Evolutionary conservation across 768 basidiomycete genomes (phyloP).

Genomic region (Boletus tylopilopsis): DNA sequence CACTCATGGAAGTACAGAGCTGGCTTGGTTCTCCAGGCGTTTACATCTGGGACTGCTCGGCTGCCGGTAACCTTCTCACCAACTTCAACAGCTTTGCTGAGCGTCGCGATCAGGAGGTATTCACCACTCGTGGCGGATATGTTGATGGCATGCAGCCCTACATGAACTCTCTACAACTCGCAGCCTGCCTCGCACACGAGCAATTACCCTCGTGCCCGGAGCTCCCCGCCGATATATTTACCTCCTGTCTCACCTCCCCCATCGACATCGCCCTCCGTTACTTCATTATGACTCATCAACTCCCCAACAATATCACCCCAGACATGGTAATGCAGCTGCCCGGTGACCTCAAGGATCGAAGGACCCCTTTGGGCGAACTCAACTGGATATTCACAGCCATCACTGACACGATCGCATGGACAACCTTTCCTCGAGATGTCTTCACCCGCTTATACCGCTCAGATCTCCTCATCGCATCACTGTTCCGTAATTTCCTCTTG

Average conservation of each 20-base stretch:
- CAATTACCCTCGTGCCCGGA: constrained; percentile 93
- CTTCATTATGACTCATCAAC: constrained; percentile 86
- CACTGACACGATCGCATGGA: constrained; percentile 99
- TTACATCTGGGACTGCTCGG: constrained; percentile 98
- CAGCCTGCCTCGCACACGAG: constrained; percentile 90
- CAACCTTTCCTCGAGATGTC: constrained; percentile 87
- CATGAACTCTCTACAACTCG: constrained; percentile 88
- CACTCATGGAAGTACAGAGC: constrained; percentile 85
- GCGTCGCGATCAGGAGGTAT: constrained; percentile 65
- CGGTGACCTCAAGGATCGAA: constrained; percentile 93
- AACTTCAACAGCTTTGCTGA: constrained; percentile 86
- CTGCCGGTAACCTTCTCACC: constrained; percentile 88
- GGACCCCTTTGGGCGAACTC: constrained; percentile 96
- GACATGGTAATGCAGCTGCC: constrained; percentile 96
- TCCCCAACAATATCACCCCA: constrained; percentile 73
- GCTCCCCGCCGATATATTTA: constrained; percentile 96
- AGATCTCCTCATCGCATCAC: constrained; percentile 90
- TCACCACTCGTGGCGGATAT: constrained; percentile 55
- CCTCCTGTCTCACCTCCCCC: constrained; percentile 94
- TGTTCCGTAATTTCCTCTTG: constrained; percentile 96
- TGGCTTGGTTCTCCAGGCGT: constrained; percentile 96
- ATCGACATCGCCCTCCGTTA: constrained; percentile 96
- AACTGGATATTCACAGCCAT: constrained; percentile 99
- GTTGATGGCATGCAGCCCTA: constrained; percentile 62
- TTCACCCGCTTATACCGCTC: constrained; percentile 94